A percentile compares a stretch with the other conserved stretches of the same genome.
These are phyloP conservation scores for Sclerotinia subarctica DNA, from an alignment of 2,329 filamentous ascomycete genomes.

Conservation along the genomic window DNA sequence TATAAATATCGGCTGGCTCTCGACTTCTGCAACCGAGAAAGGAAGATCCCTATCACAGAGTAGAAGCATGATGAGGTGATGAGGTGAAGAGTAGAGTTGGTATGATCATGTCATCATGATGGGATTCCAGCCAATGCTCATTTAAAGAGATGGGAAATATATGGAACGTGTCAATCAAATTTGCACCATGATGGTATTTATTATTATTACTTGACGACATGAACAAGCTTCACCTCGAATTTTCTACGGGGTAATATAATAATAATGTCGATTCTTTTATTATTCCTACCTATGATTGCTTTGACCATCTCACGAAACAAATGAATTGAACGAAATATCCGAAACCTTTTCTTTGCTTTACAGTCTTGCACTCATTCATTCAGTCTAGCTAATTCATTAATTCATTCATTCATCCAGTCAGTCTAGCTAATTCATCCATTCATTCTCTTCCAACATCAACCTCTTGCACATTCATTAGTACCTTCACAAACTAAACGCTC, in stretches of 20 bases:
- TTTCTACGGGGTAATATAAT: too few species aligned
- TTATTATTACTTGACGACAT: too few species aligned
- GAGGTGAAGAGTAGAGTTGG: too few species aligned
- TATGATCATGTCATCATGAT: too few species aligned
- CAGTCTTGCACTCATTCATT: too few species aligned
- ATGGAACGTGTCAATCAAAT: slow-evolving; percentile 1
- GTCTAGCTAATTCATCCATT: background rate
- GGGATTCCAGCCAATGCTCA: background rate
- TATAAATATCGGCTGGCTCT: too few species aligned
- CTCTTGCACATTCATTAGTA: background rate
- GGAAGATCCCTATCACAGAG: background rate
- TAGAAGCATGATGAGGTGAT: too few species aligned
- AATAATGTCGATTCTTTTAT: background rate
- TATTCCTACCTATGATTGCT: too few species aligned
- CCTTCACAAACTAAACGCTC: background rate
- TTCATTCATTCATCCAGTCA: background rate
- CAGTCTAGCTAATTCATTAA: background rate
- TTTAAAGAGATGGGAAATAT: background rate
- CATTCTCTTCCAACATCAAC: background rate
- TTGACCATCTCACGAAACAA: slow-evolving; percentile 6
- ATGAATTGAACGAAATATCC: background rate
- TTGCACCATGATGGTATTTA: background rate
- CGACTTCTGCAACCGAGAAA: too few species aligned
- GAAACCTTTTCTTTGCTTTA: background rate
- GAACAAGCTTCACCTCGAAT: too few species aligned